Conservation (phyloP, 208 protist species). For the Leishmania martiniquensis region DNA sequence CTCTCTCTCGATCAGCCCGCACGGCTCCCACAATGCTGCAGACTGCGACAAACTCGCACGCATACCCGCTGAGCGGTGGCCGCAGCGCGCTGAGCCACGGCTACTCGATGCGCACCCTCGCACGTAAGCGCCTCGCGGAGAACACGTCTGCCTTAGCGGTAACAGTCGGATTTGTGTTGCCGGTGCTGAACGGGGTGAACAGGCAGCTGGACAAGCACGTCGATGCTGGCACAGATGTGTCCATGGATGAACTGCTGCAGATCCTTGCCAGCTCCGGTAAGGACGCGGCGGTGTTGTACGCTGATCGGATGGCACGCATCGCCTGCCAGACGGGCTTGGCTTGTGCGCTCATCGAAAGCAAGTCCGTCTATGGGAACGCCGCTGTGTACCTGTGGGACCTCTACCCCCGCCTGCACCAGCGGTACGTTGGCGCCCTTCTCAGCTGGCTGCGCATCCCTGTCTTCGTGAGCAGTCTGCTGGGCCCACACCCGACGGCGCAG, state of each 20-base stretch:
- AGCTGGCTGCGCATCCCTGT: conserved; percentile 49
- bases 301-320: conserved; percentile 60
- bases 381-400: conserved; percentile 82
- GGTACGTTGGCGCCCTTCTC: conserved; percentile 58
- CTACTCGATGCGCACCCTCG: conserved; percentile 52
- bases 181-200: conserved; percentile 60
- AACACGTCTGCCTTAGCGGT: conserved; percentile 66
- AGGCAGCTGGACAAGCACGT: conserved; percentile 56
- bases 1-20: neutral
- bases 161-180: conserved; percentile 58
- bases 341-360: conserved; percentile 45
- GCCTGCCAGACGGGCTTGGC: conserved; percentile 53
- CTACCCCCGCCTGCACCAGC: conserved; percentile 71
- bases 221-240: conserved; percentile 59
- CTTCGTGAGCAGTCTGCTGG: conserved; percentile 63
- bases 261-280: conserved; percentile 39
- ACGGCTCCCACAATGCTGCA: conserved; percentile 7
- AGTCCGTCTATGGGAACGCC: conserved; percentile 43
- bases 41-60: conserved; percentile 21
- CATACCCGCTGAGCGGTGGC: conserved; percentile 20
- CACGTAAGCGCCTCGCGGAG: conserved; percentile 56
- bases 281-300: conserved; percentile 41
- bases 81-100: conserved; percentile 40
- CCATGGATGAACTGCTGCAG: conserved; percentile 52
- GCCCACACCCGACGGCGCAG: conserved; percentile 28